Evolutionary conservation across 2,329 filamentous ascomycete species (phyloP).

Genomic region (Ceratocystiopsis minuta): DNA sequence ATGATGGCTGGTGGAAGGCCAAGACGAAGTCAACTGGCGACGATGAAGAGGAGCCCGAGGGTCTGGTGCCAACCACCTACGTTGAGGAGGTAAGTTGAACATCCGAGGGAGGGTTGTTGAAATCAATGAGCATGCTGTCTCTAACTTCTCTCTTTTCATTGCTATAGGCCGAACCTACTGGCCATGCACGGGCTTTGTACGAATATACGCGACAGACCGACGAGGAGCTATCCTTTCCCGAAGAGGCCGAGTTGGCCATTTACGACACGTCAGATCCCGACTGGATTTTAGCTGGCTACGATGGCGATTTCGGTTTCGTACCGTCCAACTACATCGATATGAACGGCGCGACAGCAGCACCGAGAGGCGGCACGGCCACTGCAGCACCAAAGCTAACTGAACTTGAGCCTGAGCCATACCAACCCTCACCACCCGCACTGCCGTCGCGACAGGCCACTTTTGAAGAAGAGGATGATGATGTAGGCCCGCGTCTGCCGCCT

Average conservation of each 20-base stretch:
- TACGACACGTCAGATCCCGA: conserved; percentile 87
- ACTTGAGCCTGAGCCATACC: too few relatives aligned
- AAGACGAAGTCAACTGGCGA: conserved; percentile 75
- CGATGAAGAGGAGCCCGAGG: conserved; percentile 80
- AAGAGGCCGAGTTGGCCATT: conserved; percentile 67
- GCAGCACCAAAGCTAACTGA: too few relatives aligned
- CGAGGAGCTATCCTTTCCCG: conserved; percentile 88
- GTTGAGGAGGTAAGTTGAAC: conserved; percentile 59
- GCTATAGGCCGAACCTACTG: conserved; percentile 34
- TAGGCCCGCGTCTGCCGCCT: conserved; percentile 22
- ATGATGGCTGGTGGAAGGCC: conserved; percentile 85
- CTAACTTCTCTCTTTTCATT: conserved; percentile 1
- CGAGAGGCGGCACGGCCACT: conserved; percentile 16
- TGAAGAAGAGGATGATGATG: conserved; percentile 19
- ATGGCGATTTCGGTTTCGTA: conserved; percentile 81
- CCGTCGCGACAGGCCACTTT: conserved; percentile 23
- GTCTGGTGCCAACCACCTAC: conserved; percentile 86
- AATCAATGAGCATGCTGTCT: neutral
- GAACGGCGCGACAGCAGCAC: neutral
- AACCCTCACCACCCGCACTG: conserved; percentile 11
- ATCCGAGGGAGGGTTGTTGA: neutral
- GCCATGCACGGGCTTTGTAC: conserved; percentile 76
- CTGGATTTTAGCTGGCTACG: conserved; percentile 81
- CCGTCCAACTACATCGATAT: conserved; percentile 86
- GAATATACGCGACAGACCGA: conserved; percentile 96